Evolutionary conservation across 2,329 filamentous ascomycete species (phyloP).

Genomic region (Thermoascus crustaceus): DNA sequence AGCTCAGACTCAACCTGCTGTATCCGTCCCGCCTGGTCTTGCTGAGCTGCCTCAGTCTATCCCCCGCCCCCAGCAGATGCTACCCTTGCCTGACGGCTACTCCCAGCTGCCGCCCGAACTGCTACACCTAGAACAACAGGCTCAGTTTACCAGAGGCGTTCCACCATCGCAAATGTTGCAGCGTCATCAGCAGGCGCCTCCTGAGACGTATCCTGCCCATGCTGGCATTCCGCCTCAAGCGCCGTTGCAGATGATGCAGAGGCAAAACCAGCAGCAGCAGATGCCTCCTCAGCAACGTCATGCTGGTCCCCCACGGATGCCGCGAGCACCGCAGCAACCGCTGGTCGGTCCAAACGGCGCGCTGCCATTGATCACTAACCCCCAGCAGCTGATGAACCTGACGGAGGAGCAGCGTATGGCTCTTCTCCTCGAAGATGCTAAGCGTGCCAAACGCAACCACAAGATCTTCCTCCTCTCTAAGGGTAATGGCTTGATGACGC

Average conservation of each 20-base stretch:
- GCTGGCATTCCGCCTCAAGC: constrained; percentile 42
- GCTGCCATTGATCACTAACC: constrained; percentile 55
- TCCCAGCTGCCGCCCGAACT: constrained; percentile 37
- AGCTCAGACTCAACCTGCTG: constrained; percentile 16
- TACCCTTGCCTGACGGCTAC: constrained; percentile 23
- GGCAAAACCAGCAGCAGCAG: constrained; percentile 57
- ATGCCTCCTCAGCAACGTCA: constrained; percentile 31
- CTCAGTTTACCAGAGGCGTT: constrained; percentile 26
- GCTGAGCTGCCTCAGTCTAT: constrained; percentile 24
- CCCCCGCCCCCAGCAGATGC: constrained; percentile 24
- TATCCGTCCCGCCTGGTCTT: constrained; percentile 21
- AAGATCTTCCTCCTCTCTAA: constrained; percentile 92
- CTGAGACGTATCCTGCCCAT: constrained; percentile 36
- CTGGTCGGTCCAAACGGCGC: constrained; percentile 26
- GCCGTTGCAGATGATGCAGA: constrained; percentile 71
- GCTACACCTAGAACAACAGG: constrained; percentile 43
- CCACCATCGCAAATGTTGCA: constrained; percentile 30
- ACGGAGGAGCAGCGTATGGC: constrained; percentile 76
- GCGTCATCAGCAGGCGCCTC: constrained; percentile 29
- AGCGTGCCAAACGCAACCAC: constrained; percentile 92
- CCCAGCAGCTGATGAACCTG: constrained; percentile 66
- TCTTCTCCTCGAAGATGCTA: constrained; percentile 83
- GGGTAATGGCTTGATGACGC: constrained; percentile 96
- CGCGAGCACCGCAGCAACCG: constrained; percentile 28
- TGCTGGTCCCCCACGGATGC: constrained; percentile 27